These are phyloP conservation scores for Aspergillus sp. DNA, from an alignment of 2,329 filamentous ascomycete genomes.

Conservation along the genomic window DNA sequence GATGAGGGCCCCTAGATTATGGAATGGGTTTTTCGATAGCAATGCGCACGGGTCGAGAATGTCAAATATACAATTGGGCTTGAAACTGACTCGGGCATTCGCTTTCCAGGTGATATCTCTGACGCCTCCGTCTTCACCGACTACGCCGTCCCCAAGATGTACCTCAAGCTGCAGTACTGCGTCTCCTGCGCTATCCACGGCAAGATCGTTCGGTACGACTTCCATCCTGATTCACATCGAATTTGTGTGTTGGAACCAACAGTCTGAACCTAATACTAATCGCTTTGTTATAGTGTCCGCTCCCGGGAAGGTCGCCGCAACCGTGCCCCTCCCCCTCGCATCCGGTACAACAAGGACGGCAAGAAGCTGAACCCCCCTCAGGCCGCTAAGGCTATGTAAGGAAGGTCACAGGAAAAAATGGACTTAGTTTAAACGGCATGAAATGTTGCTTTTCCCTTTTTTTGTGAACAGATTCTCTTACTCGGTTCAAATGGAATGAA, in stretches of 20 bases:
- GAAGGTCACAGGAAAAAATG: constrained; percentile 28
- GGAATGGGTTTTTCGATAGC: background rate
- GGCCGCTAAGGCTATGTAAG: constrained; percentile 62
- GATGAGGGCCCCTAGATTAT: constrained; percentile 1
- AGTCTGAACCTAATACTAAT: constrained; percentile 15
- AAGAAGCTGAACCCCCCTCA: constrained; percentile 97
- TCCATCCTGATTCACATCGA: background rate
- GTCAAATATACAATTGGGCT: constrained; percentile 2
- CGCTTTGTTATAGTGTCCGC: constrained; percentile 70
- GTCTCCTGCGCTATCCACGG: constrained; percentile 99
- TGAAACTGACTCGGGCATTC: constrained; percentile 15
- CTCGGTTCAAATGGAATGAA: constrained; percentile 26
- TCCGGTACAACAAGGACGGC: constrained; percentile 99
- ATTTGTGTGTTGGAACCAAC: no score
- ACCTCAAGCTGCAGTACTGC: constrained; percentile 99
- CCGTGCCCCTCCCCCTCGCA: constrained; percentile 94
- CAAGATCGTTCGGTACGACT: constrained; percentile 98
- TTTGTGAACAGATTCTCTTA: constrained; percentile 32
- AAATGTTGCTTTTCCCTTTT: constrained; percentile 35
- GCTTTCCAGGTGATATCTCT: constrained; percentile 89
- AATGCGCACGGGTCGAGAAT: constrained; percentile 3
- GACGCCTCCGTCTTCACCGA: constrained; percentile 99
- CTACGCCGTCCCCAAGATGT: constrained; percentile 99
- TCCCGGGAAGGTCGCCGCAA: constrained; percentile 96
- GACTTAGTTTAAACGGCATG: constrained; percentile 35